Base-by-base conservation (phyloP, 768 basidiomycete genomes). In the Baorangia bicolor region DNA sequence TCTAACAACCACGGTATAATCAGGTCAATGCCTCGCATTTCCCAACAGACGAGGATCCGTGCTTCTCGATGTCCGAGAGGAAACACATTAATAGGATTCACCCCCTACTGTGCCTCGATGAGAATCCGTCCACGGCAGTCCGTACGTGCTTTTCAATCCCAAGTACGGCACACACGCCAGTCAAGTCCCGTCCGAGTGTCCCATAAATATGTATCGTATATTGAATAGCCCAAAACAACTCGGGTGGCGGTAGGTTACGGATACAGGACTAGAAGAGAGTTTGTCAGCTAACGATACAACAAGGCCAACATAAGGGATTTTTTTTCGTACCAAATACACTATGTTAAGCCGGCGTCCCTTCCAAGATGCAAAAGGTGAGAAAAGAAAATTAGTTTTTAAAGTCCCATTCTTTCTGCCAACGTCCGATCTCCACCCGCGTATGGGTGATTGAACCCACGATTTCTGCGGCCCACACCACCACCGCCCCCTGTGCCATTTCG, bases 371-470 rank as follows among this genome's bases (percentile, higher is more conserved):
- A 59, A 59, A 41, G 51, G 41, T 46, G 39, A 59, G 34, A 55
- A 40, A 58, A 51, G 49, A 60, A 60, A 49, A 58, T 57, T 20
- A 51, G 27, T 49, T 63, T 63, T 80, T 73, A 89, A 40, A 90
- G 78, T 71, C 90, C 90, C 86, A 92, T 81, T 66, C 90, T 77
- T 73, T 92, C 88, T 71, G 86, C 87, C 77, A 92, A 84, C 78
- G 90, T 89, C 82, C 90, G 89, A 77, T 88, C 86, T 42, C 76
- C 76, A 59, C 68, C 60, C 43, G 65, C 59, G 37, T 73, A 73
- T 30, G 68, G 53, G 37, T 71, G 71, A 43, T 75, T 72, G 59
- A 73, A 73, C 55, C 69, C 70, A 55, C 67, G 75, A 52, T 63
- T 64, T 68, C 77, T 69, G 65, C 77, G 68, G 47, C 73, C 64